Conservation (phyloP, 2,329 filamentous ascomycete genomes). For the Xylariaceae sp. region DNA sequence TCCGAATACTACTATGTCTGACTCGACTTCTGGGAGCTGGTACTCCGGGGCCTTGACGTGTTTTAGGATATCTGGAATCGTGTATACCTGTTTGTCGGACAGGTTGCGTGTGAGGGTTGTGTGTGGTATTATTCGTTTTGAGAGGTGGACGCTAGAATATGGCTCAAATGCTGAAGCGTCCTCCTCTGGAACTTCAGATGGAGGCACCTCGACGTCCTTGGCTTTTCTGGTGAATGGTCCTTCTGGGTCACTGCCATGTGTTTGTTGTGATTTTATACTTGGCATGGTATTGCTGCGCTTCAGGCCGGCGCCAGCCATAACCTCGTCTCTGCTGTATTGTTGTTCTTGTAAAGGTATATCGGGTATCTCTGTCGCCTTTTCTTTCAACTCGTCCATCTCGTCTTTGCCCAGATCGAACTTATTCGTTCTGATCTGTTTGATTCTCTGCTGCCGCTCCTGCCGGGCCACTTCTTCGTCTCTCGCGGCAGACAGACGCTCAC, state of each 20-base stretch:
- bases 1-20: conserved; percentile 85
- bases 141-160: conserved; percentile 81
- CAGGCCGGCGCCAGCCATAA: conserved; percentile 43
- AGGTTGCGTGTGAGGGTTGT: conserved; percentile 74
- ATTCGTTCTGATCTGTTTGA: conserved; percentile 50
- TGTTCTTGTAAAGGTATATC: conserved; percentile 44
- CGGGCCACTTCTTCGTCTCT: conserved; percentile 52
- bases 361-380: conserved; percentile 52
- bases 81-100: conserved; percentile 70
- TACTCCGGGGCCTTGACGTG: conserved; percentile 80
- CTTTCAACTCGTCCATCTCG: conserved; percentile 59
- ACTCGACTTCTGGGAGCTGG: conserved; percentile 74
- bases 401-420: conserved; percentile 55
- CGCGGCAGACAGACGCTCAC: conserved; percentile 75
- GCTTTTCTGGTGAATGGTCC: conserved; percentile 25
- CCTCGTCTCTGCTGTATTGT: conserved; percentile 61
- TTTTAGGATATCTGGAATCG: conserved; percentile 75
- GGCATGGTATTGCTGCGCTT: conserved; percentile 44
- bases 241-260: conserved; percentile 17
- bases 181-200: conserved; percentile 38
- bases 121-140: conserved; percentile 78
- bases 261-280: conserved; percentile 19
- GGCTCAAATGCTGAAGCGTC: conserved; percentile 71
- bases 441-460: conserved; percentile 48
- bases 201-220: no score